Base-by-base conservation (phyloP, 306 rosid species). In the Macrotyloma uniflorum region DNA sequence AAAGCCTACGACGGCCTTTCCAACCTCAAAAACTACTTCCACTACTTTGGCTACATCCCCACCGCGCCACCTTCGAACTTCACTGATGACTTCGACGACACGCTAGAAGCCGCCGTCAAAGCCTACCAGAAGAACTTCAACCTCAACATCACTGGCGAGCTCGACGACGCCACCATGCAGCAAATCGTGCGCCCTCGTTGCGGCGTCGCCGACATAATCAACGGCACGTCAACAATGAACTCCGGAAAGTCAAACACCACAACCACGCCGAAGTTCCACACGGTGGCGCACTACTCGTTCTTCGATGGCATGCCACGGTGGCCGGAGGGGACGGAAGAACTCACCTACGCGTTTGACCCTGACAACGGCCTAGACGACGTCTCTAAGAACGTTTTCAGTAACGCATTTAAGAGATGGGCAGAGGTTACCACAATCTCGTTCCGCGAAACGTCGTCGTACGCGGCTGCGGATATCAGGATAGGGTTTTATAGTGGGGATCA, bases 61-160 rank as follows among this genome's bases (percentile, higher is more conserved):
- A 23, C 83, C 49, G 45, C 83, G 23, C 79, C 86, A 3, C 59
- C 87, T 10, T 20, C 23, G 2, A 85, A 87, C 20, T 85, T 76
- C 87, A 87, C 93, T 20, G 97, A 95, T 16, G 90, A 87, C 23
- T 95, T 92, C 51, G 98, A 95, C 24, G 89, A 81, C 1, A 72
- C 67, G 0, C 80, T 92, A 0, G 80, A 88, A 42, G 62, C 88
- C 1, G 97, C 98, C 26, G 26, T 94, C 3, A 70, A 67, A 0
- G 74, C 87, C 0, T 95, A 90, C 84, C 98, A 95, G 58, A 83
- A 81, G 57, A 95, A 95, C 57, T 95, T 95, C 92, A 95, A 95
- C 55, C 93, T 93, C 79, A 91, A 93, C 74, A 74, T 84, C 66
- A 88, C 98, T 13, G 98, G 98, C 16, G 71, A 86, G 26, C 91